Evolutionary conservation across 106 monocot genomes (phyloP).

Genomic region (Dendrobium huoshanense): DNA sequence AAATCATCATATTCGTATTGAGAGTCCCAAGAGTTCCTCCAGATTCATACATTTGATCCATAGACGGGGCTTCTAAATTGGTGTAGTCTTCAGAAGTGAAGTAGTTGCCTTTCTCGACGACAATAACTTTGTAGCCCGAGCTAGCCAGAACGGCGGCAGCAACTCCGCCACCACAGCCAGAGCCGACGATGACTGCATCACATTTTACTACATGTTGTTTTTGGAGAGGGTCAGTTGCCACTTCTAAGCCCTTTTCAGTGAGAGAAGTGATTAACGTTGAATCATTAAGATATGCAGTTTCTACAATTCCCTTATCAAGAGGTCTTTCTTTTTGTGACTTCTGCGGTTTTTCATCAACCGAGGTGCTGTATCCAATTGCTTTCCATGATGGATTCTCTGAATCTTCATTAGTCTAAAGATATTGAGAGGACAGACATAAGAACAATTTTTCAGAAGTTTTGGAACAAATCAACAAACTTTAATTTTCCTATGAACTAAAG

Average conservation of each 20-base stretch:
- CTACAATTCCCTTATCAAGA: constrained; percentile 69
- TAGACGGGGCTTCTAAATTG: constrained; percentile 39
- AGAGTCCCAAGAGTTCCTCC: constrained; percentile 35
- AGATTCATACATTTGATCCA: constrained; percentile 50
- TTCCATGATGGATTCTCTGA: constrained; percentile 50
- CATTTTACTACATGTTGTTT: constrained; percentile 39
- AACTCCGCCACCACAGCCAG: constrained; percentile 86
- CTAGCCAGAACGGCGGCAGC: constrained; percentile 72
- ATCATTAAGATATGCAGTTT: constrained; percentile 32
- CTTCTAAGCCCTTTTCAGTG: constrained; percentile 41
- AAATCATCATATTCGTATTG: constrained; percentile 37
- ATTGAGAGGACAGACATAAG: constrained; percentile 15
- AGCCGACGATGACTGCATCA: constrained; percentile 73
- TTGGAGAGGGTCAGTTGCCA: constrained; percentile 16
- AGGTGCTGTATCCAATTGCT: constrained; percentile 43
- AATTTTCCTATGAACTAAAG: no score
- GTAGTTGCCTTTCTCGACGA: constrained; percentile 90
- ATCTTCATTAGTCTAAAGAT: constrained; percentile 25
- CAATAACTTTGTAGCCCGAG: constrained; percentile 60
- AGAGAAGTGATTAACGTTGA: constrained; percentile 44
- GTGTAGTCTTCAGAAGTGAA: constrained; percentile 70
- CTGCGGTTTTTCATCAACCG: constrained; percentile 3
- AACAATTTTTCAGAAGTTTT: background rate
- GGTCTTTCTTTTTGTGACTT: constrained; percentile 34
- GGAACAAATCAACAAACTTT: no score